Percentiles rank a stretch among this genome's conserved stretches.
Conservation (phyloP, 2,329 filamentous ascomycete genomes). For the Penicillium sp. region DNA sequence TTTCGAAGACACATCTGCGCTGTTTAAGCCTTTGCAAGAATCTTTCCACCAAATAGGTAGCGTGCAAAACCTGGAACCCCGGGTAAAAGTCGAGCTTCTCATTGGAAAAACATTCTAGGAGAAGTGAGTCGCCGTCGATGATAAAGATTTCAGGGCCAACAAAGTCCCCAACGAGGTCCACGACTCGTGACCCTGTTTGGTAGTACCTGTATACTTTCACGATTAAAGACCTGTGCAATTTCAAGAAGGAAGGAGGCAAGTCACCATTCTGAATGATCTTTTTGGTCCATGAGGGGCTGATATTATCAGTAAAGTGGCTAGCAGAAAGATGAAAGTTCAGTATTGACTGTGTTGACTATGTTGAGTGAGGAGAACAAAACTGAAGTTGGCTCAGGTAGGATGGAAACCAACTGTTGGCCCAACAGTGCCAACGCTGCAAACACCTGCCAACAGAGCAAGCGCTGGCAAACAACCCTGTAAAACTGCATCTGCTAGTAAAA, state of each 20-base stretch:
- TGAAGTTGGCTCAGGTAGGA: no score
- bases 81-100: slow-evolving; percentile 61
- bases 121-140: slow-evolving; percentile 71
- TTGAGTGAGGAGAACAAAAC: no score
- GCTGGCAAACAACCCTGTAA: no score
- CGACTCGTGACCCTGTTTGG: slow-evolving; percentile 38
- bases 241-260: background rate
- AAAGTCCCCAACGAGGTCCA: slow-evolving; percentile 74
- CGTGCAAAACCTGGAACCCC: slow-evolving; percentile 72
- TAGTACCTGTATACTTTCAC: background rate
- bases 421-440: no score
- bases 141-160: slow-evolving; percentile 71
- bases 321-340: no score
- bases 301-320: background rate
- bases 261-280: background rate
- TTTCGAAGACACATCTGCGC: slow-evolving; percentile 68
- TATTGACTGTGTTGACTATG: no score
- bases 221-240: background rate
- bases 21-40: slow-evolving; percentile 62
- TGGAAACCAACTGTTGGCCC: no score
- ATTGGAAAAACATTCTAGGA: slow-evolving; percentile 64
- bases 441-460: no score
- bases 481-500: no score
- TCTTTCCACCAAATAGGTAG: slow-evolving; percentile 66
- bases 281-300: background rate